phyloP scores from a whole-genome alignment of 108 stramenopile genomes.

The Seminavis robusta region DNA sequence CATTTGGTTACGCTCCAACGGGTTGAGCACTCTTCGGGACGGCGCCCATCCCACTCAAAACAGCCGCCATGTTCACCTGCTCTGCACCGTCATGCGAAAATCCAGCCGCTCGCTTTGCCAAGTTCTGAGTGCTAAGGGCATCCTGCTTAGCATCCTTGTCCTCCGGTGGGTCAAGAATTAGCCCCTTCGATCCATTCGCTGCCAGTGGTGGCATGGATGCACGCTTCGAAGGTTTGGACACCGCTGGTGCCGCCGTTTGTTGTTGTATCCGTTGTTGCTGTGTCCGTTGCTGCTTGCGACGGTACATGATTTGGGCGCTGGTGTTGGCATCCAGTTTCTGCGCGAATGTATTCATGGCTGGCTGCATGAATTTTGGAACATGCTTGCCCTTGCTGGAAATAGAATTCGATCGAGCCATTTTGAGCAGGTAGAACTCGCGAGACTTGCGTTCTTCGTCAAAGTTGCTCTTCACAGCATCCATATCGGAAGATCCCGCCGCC shows the following conservation, averaged over 20 bases:
- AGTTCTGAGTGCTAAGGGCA: background rate
- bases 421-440: constrained; percentile 75
- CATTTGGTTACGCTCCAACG: too few relatives aligned
- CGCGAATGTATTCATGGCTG: constrained; percentile 3
- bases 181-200: background rate
- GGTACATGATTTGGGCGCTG: constrained; percentile 35
- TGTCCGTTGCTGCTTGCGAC: constrained; percentile 12
- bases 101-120: constrained; percentile 48
- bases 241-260: background rate
- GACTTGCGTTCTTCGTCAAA: constrained; percentile 71
- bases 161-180: constrained; percentile 7
- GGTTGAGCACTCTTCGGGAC: constrained; percentile 18
- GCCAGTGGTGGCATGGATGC: background rate
- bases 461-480: constrained; percentile 66
- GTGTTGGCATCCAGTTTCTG: constrained; percentile 45
- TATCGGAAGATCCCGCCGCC: constrained; percentile 78
- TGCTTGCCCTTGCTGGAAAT: background rate
- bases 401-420: constrained; percentile 43
- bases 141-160: constrained; percentile 4
- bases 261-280: background rate
- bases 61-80: constrained; percentile 38
- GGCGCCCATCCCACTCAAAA: constrained; percentile 51
- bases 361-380: constrained; percentile 50
- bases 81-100: constrained; percentile 37
- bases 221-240: background rate